These are phyloP conservation scores for Ramularia endophylla DNA, from an alignment of 2,329 filamentous ascomycete genomes.

Conservation along the genomic window DNA sequence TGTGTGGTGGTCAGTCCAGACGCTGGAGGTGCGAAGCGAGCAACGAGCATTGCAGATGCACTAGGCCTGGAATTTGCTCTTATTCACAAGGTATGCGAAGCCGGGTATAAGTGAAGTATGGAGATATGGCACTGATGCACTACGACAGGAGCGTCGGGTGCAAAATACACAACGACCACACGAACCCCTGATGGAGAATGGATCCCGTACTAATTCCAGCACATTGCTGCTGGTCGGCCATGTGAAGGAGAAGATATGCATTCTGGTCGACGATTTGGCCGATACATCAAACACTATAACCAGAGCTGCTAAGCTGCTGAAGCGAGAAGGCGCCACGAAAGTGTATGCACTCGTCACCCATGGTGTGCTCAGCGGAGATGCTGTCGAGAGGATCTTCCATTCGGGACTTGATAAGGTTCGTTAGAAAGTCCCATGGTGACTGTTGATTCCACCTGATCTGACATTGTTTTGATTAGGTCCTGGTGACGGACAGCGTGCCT, in stretches of 20 bases:
- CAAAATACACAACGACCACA: constrained; percentile 34
- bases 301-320: constrained; percentile 89
- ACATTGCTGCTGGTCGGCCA: constrained; percentile 93
- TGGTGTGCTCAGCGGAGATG: constrained; percentile 90
- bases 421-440: too few relatives aligned
- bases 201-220: constrained; percentile 45
- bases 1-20: constrained; percentile 89
- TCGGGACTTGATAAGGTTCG: constrained; percentile 73
- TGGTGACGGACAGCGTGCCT: constrained; percentile 93
- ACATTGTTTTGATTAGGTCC: constrained; percentile 42
- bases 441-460: too few relatives aligned
- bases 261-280: constrained; percentile 88
- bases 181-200: neutral
- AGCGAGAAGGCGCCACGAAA: constrained; percentile 81
- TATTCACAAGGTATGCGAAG: constrained; percentile 84
- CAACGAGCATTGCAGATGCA: constrained; percentile 88
- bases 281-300: constrained; percentile 98
- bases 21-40: constrained; percentile 92
- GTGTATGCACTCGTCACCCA: constrained; percentile 93
- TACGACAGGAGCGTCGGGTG: constrained; percentile 70
- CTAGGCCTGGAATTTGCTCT: constrained; percentile 93
- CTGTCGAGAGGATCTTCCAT: constrained; percentile 88
- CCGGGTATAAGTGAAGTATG: too few relatives aligned
- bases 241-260: constrained; percentile 72
- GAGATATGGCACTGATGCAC: neutral